Evolutionary conservation across 345 rosid species (phyloP).

Genomic region (Moringa oleifera): DNA sequence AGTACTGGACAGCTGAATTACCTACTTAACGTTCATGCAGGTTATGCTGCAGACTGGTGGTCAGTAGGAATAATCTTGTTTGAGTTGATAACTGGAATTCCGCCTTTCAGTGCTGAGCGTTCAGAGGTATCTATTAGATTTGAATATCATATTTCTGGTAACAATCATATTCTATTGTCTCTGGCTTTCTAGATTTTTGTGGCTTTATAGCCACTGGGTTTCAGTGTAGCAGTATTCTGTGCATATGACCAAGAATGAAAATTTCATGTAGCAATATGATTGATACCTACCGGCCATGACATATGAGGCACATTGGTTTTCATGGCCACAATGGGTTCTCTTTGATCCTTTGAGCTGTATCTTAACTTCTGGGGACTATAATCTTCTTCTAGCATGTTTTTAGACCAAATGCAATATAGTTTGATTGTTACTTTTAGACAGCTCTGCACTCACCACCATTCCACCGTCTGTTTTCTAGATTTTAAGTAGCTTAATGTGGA

Average conservation of each 20-base stretch:
- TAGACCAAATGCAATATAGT: not conserved
- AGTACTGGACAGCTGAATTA: constrained; percentile 20
- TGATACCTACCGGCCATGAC: not conserved
- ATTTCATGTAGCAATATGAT: not conserved
- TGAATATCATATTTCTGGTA: too few species aligned
- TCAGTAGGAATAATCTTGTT: constrained; percentile 82
- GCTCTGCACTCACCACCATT: not conserved
- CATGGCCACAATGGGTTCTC: constrained; percentile 3
- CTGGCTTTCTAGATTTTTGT: not conserved
- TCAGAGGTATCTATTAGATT: constrained; percentile 53
- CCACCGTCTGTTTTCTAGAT: not conserved
- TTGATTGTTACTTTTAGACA: not conserved
- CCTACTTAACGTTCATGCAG: constrained; percentile 37
- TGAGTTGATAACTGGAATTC: constrained; percentile 73
- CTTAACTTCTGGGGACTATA: not conserved
- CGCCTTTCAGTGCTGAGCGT: constrained; percentile 64
- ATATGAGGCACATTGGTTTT: constrained; percentile 3
- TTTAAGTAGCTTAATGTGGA: too few species aligned
- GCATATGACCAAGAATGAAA: not conserved
- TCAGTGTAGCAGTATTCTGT: not conserved
- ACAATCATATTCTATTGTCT: not conserved
- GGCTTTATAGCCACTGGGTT: not conserved
- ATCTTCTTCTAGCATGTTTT: not conserved
- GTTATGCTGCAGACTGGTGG: constrained; percentile 87
- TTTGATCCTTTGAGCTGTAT: constrained; percentile 5